Percentiles rank a stretch among this genome's conserved stretches.
phyloP scores from a whole-genome alignment of 768 basidiomycete species.

The Pisolithus microcarpus region DNA sequence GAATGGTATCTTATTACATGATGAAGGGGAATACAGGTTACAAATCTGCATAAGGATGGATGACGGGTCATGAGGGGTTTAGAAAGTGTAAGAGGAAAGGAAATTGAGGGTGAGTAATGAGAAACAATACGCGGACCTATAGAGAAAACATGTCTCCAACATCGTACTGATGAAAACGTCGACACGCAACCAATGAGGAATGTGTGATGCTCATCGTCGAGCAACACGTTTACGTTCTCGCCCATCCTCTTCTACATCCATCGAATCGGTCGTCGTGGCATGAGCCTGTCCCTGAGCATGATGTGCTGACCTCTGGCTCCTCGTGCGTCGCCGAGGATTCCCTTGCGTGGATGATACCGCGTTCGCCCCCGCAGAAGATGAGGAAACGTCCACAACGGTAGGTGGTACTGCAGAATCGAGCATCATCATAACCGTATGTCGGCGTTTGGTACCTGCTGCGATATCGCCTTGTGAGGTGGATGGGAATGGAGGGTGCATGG shows the following conservation, averaged over 20 bases:
- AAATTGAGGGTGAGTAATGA: no score
- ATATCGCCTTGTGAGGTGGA: constrained; percentile 30
- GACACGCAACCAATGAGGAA: no score
- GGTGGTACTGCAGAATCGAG: constrained; percentile 46
- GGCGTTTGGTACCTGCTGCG: constrained; percentile 59
- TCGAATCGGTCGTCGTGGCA: constrained; percentile 40
- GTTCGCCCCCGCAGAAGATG: constrained; percentile 17
- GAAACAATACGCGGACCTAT: no score
- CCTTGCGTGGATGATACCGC: constrained; percentile 26
- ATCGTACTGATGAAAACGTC: no score
- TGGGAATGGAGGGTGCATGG: constrained; percentile 4
- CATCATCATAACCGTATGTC: constrained; percentile 76
- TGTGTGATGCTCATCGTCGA: constrained; percentile 38
- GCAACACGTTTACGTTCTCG: constrained; percentile 71
- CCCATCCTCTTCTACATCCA: constrained; percentile 73
- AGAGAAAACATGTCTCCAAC: no score
- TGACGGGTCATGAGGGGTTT: no score
- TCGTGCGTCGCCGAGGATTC: constrained; percentile 46
- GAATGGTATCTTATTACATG: no score
- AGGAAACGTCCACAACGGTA: constrained; percentile 29
- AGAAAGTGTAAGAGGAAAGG: no score
- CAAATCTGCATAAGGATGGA: no score
- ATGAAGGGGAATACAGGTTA: no score
- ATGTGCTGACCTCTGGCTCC: constrained; percentile 39
- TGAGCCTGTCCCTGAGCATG: constrained; percentile 34